Base-by-base conservation (phyloP, 2,329 filamentous ascomycete genomes). In the Aspergillus fischeri region DNA sequence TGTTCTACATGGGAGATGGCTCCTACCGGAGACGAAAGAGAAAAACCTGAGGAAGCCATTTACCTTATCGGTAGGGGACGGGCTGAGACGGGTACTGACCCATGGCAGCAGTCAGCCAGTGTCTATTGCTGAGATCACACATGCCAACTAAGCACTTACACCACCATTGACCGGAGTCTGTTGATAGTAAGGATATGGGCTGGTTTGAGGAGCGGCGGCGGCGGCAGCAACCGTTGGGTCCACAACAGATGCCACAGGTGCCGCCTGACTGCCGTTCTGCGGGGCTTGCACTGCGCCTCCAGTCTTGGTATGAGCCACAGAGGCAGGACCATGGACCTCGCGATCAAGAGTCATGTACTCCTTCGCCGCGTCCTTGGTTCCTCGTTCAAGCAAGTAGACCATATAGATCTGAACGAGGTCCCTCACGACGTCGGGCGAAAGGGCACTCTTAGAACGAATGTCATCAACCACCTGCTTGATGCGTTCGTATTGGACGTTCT, bases 271-370 rank as follows among this genome's bases (percentile, higher is more conserved):
- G 42, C 58, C 61, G 54, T 63, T 63, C 41, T 65, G 63, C 25
- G 58, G 57, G 21, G 59, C 61, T 44, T 69, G 68, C 41, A 54
- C 58, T 8, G 61, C 53, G n/a, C 66, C 69, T 20, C 67, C 65
- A 14, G 67, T 70, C 57, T 73, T 70, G 47, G 66, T 62, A 41
- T 67, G 60, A 28, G 71, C 60, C 25, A 78, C 75, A 5, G 76
- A 78, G 3, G 67, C 63, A 4, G 77, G 76, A 1, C 94, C 94
- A 72, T 95, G 94, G 58, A 97, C 84, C 72, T 96, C 90, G 47
- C 87, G 84, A 70, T 99, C 93, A 38, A 97, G 79, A 58, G 82
- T 78, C 69, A 97, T 81, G 72, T 92, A 96, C 66, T 92, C 88
- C 75, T 92, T 91, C 78, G 95, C 93, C 1, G 91, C 85, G 32